Evolutionary conservation across 345 rosid genomes (phyloP).

Genomic region (sweet orange (Citrus sinensis)): DVS_A1.0 CM039163.1:32460501-32461000

Average conservation of each 20-base stretch:
- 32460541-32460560: too few relatives aligned
- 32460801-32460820: background rate
- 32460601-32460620: background rate
- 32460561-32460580: too few relatives aligned
- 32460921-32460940: background rate
- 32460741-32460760: background rate
- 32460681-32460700: background rate
- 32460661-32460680: background rate
- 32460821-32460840: background rate
- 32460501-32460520: too few relatives aligned
- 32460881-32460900: background rate
- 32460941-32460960: background rate
- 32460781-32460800: background rate
- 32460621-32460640: background rate
- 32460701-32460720: background rate
- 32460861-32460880: background rate
- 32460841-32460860: background rate
- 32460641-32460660: background rate
- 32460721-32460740: background rate
- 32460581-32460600: too few relatives aligned
- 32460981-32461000: background rate
- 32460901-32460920: background rate
- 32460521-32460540: too few relatives aligned
- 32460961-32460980: background rate
- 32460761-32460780: background rate